Conservation (phyloP, 768 basidiomycete genomes). For the Leccinum truebloodii region DNA sequence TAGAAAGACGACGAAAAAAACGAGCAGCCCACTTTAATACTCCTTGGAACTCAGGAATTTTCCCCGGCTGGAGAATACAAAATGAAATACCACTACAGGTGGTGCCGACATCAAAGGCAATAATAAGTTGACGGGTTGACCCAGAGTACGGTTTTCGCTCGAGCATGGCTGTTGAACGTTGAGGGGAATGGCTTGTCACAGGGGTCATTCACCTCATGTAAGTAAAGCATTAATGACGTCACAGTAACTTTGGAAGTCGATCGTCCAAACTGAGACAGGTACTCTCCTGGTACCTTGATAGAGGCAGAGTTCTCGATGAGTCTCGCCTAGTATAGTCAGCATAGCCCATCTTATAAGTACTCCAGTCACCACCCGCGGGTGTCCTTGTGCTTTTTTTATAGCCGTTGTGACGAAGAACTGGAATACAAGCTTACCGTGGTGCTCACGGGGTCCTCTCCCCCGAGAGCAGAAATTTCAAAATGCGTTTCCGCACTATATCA, state of each 20-base stretch:
- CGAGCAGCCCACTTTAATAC: background rate
- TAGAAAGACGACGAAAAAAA: background rate
- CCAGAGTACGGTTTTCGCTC: constrained; percentile 38
- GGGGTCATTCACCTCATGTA: background rate
- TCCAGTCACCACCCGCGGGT: background rate
- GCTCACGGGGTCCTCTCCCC: no score
- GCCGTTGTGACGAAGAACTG: no score
- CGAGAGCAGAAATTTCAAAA: no score
- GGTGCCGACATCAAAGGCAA: constrained; percentile 33
- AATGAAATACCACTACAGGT: background rate
- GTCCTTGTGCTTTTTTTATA: background rate
- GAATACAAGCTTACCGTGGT: no score
- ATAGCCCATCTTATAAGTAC: constrained; percentile 6
- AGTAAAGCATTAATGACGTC: background rate
- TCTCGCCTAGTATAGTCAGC: background rate
- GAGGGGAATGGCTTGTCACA: background rate
- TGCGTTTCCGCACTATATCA: no score
- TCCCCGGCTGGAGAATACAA: background rate
- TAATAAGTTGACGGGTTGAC: constrained; percentile 30
- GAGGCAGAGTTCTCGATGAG: background rate
- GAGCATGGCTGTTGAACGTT: constrained; percentile 22
- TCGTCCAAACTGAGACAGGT: background rate
- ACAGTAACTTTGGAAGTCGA: background rate
- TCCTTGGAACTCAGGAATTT: background rate
- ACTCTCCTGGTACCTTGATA: no score